These are phyloP conservation scores for Hyparrhenia diplandra DNA, from an alignment of 176 grass and related monocot genomes.

Conservation along the genomic window DNA sequence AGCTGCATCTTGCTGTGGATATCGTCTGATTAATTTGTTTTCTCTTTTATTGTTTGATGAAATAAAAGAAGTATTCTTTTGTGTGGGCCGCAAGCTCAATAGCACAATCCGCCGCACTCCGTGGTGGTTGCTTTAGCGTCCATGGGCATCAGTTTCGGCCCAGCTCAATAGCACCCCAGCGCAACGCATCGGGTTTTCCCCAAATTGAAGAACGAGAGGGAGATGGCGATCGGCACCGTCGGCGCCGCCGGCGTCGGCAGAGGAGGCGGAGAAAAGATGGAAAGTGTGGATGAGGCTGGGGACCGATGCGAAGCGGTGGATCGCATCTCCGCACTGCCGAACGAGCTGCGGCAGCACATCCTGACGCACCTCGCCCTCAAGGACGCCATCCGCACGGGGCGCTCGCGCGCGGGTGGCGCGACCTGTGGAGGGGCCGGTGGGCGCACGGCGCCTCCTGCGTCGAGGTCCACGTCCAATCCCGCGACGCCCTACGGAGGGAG, in stretches of 20 bases:
- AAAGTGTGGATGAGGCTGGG: neutral
- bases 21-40: too few species aligned
- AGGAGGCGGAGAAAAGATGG: neutral
- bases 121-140: too few species aligned
- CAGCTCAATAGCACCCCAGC: too few species aligned
- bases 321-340: neutral
- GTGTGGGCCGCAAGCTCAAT: too few species aligned
- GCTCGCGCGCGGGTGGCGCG: slow-evolving; percentile 38
- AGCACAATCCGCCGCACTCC: too few species aligned
- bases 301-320: neutral
- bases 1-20: too few species aligned
- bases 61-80: too few species aligned
- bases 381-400: slow-evolving; percentile 47
- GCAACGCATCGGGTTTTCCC: too few species aligned
- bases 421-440: slow-evolving; percentile 47
- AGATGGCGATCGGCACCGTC: neutral
- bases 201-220: neutral
- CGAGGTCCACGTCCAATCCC: slow-evolving; percentile 14
- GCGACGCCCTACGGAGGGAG: neutral
- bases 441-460: slow-evolving; percentile 16
- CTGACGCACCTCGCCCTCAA: slow-evolving; percentile 38
- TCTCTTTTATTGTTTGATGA: too few species aligned
- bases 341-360: neutral
- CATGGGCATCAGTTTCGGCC: too few species aligned
- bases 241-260: neutral